Evolutionary conservation across 1,139 yeast species (phyloP).

Genomic region (Magnusiomyces ingens): DNA sequence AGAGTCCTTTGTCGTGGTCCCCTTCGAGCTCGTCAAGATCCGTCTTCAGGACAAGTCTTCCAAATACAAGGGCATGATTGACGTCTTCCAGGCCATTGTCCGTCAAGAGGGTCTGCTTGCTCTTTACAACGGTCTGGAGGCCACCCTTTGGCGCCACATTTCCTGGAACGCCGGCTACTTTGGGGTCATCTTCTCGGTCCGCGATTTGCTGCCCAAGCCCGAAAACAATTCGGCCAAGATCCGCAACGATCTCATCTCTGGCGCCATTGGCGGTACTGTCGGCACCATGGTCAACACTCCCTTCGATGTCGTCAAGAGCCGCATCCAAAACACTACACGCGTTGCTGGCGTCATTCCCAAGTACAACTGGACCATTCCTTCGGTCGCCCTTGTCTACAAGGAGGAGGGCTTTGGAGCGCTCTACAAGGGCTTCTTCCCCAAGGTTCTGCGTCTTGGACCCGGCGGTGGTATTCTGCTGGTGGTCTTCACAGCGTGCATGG

Average conservation of each 20-base stretch:
- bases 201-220: conserved; percentile 73
- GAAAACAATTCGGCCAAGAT: conserved; percentile 64
- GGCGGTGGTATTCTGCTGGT: conserved; percentile 98
- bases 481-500: conserved; percentile 92
- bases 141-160: conserved; percentile 95
- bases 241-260: conserved; percentile 80
- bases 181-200: conserved; percentile 86
- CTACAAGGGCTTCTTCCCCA: conserved; percentile 93
- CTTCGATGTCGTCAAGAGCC: conserved; percentile 93
- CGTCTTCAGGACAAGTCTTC: conserved; percentile 86
- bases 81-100: conserved; percentile 68
- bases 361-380: conserved; percentile 89
- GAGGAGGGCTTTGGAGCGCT: conserved; percentile 89
- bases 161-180: conserved; percentile 98
- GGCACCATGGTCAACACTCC: conserved; percentile 95
- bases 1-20: conserved; percentile 93
- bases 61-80: conserved; percentile 77
- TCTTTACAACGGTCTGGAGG: conserved; percentile 89
- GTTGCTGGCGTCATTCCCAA: conserved; percentile 57
- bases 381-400: conserved; percentile 63
- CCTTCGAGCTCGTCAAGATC: conserved; percentile 81
- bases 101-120: conserved; percentile 73
- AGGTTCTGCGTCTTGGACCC: conserved; percentile 95
- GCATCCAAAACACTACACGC: conserved; percentile 85
- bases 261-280: conserved; percentile 92